These are phyloP conservation scores for Fusarium graminum DNA, from an alignment of 2,329 filamentous ascomycete species.

Conservation along the genomic window DNA sequence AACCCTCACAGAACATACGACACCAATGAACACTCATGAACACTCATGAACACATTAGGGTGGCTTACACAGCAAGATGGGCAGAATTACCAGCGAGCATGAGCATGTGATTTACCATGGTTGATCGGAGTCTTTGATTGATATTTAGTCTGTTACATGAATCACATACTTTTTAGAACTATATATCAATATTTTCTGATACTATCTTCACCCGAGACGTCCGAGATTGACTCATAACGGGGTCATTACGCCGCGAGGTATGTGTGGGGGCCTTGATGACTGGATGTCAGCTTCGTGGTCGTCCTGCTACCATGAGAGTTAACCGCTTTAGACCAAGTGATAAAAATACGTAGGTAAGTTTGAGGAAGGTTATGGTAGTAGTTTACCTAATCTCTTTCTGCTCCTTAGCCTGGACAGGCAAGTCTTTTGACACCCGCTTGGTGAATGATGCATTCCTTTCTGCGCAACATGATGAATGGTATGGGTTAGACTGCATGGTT, in stretches of 20 bases:
- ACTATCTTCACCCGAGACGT: constrained; percentile 6
- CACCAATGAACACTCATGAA: constrained; percentile 44
- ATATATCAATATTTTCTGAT: constrained; percentile 29
- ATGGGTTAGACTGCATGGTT: not conserved
- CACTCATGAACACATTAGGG: constrained; percentile 5
- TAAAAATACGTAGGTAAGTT: too few relatives aligned
- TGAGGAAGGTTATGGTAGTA: too few relatives aligned
- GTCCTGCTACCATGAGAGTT: too few relatives aligned
- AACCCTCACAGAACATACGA: constrained; percentile 59
- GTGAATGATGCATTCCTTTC: constrained; percentile 17
- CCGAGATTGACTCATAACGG: constrained; percentile 24
- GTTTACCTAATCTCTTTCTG: too few relatives aligned
- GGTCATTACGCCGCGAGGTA: constrained; percentile 11
- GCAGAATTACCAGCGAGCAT: constrained; percentile 39
- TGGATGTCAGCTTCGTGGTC: constrained; percentile 20
- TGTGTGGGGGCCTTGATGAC: constrained; percentile 39
- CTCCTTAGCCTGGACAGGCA: too few relatives aligned
- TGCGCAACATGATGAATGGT: constrained; percentile 9
- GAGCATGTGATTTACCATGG: constrained; percentile 45
- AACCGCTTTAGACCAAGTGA: too few relatives aligned
- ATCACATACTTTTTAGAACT: constrained; percentile 35
- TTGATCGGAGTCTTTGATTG: constrained; percentile 22
- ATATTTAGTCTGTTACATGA: constrained; percentile 31
- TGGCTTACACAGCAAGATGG: constrained; percentile 21
- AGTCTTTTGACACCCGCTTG: not conserved